These are phyloP conservation scores for Magnaporthiopsis incrustans DNA, from an alignment of 2,329 filamentous ascomycete species.

Conservation along the genomic window DNA sequence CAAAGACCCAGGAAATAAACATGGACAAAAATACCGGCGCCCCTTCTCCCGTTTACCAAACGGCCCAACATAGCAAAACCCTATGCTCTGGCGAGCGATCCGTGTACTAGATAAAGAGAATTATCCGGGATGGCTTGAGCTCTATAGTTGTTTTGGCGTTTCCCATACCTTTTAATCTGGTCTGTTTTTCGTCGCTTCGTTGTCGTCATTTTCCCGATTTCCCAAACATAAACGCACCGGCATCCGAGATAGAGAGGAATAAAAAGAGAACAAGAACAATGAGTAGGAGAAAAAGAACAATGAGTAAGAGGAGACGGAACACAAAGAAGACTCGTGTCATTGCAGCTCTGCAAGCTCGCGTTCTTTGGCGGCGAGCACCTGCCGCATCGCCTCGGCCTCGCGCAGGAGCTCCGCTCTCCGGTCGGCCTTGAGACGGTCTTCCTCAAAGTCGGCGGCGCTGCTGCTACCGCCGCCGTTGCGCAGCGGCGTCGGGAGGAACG, in stretches of 20 bases:
- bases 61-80: neutral
- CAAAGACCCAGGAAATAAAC: neutral
- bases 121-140: neutral
- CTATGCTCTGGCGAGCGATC: neutral
- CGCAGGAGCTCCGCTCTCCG: conserved; percentile 57
- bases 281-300: no score
- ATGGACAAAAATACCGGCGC: neutral
- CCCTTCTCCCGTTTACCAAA: neutral
- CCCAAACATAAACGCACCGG: neutral
- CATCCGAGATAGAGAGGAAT: neutral
- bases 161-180: neutral
- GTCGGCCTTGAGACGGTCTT: conserved; percentile 49
- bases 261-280: neutral
- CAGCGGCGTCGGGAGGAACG: conserved; percentile 22
- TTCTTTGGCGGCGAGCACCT: conserved; percentile 65
- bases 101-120: neutral
- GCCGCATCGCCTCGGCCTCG: conserved; percentile 70
- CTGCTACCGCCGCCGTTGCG: conserved; percentile 5
- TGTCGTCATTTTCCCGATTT: neutral
- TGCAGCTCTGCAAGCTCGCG: conserved; percentile 52
- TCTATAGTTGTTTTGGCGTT: neutral
- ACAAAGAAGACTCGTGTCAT: conserved; percentile 1
- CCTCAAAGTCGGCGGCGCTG: conserved; percentile 25
- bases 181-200: neutral
- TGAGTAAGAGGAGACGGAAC: neutral